Base-by-base conservation (phyloP, 2,329 filamentous ascomycete species). In the Aspergillus pseudoterreus region DNA sequence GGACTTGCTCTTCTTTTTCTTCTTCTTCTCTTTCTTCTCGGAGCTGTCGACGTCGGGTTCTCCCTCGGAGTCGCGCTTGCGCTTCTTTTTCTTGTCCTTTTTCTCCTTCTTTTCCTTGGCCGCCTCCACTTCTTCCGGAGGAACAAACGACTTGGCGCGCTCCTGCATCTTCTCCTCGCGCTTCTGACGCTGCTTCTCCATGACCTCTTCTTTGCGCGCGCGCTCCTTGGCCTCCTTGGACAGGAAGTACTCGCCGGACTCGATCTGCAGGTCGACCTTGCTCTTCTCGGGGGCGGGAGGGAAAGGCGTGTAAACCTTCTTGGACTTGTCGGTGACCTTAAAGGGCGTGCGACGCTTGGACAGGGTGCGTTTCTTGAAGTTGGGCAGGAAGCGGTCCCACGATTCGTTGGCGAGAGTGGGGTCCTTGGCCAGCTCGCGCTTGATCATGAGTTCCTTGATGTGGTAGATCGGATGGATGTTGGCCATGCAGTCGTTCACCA, bases 231-330 rank as follows among this genome's bases (percentile, higher is more conserved):
- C 92, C 66, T 92, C 85, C 78, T 96, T 96, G 67, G 86, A 86
- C 67, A 99, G 74, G 73, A 97, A 97, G 76, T 95, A 99, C 76
- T 97, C 92, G 75, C 94, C 92, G 63, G 84, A 92, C 79, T 99
- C 94, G 77, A 99, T 96, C 81, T 99, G 92, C 73, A 91, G 75
- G 74, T 99, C 94, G 63, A 99, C 83, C 83, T 97, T 99, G 83
- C 92, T 96, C 88, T 96, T 96, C 80, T 99, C 92, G 59, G 92
- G 91, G 41, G 91, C 83, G 6, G 94, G 94, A 45, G 94, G 94
- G 85, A 99, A 99, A 9, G 94, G 92, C 59, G 95, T 99, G 79
- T 96, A 99, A 11, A 80, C 74, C 82, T 96, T 97, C 82, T 92
- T 95, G 68, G 78, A 74, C 82, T 99, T 99, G 78, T 99, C 92